Base-by-base conservation (phyloP, 495 filamentous ascomycete species). In the Lentithecium fluviatile region DNA sequence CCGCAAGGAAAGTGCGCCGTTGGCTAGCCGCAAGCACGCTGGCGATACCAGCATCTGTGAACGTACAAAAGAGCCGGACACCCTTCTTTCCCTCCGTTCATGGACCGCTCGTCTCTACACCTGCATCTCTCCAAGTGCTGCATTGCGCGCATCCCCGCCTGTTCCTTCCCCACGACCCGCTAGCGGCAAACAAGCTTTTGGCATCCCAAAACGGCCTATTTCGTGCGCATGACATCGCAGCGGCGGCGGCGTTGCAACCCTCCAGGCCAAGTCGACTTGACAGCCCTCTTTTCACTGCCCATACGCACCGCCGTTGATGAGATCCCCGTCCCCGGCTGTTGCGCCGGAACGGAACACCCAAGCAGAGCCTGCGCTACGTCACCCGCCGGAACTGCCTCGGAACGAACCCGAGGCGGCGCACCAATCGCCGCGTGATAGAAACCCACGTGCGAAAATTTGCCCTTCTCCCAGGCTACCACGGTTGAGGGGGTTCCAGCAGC, bases 391-490 rank as follows among this genome's bases (percentile, higher is more conserved):
- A 43, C 40, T 3, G 15, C 13, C 15, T 43, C 40, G 15, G 40
- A 43, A 20, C 40, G 15, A 6, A 20, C 40, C 13, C 15, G 40
- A 15, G 15, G 6, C 15, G 5, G 15, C 56, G 37, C 56, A 38
- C 57, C 63, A 61, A 52, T 66, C 58, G 45, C 4, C 24, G 21
- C 6, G 6, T 21, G 29, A 23, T 29, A 26, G 17, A 29, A 11
- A 10, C 58, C 64, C 64, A 62, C 64, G 64, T 62, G 58, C 64
- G 40, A 49, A 21, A 54, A 19, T 66, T 43, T 53, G 56, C 56
- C 11, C 50, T 45, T 11, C 40, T 32, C 42, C 59, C 40, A 60
- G 55, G 56, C 34, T 34, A 37, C n/a, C 21, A 37, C 38, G 13
- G 40, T 13, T 3, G 4, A 4, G 19, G 40, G 3, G 5, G 3